Evolutionary conservation across 2,329 filamentous ascomycete genomes (phyloP).

Genomic region (Ceratocystis huliohia): DNA sequence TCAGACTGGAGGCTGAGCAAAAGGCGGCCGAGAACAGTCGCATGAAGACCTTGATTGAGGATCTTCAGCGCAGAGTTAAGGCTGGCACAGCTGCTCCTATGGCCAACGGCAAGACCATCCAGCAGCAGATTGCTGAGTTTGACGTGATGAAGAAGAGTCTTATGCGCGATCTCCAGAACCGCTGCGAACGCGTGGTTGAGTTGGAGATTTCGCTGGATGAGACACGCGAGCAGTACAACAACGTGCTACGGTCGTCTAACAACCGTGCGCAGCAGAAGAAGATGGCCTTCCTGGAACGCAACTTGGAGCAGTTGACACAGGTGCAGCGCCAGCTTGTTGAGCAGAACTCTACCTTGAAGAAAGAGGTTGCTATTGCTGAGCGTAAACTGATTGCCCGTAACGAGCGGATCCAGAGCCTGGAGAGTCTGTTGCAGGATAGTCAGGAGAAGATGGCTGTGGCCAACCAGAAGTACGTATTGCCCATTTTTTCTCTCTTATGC

Average conservation of each 20-base stretch:
- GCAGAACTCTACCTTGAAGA: slow-evolving; percentile 94
- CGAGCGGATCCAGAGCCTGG: slow-evolving; percentile 88
- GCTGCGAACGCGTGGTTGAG: slow-evolving; percentile 94
- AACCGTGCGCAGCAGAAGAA: slow-evolving; percentile 99
- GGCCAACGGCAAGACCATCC: slow-evolving; percentile 76
- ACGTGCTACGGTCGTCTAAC: slow-evolving; percentile 89
- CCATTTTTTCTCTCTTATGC: slow-evolving; percentile 6
- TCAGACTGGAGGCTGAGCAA: slow-evolving; percentile 61
- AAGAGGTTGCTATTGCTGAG: slow-evolving; percentile 97
- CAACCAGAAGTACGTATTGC: slow-evolving; percentile 72
- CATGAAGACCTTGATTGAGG: slow-evolving; percentile 68
- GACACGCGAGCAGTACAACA: slow-evolving; percentile 98
- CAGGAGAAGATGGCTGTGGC: slow-evolving; percentile 97
- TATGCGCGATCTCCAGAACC: slow-evolving; percentile 97
- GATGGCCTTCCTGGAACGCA: slow-evolving; percentile 98
- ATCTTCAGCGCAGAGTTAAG: slow-evolving; percentile 63
- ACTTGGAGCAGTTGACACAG: slow-evolving; percentile 92
- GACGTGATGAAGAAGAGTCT: slow-evolving; percentile 99
- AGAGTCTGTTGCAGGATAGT: slow-evolving; percentile 84
- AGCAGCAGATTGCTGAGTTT: slow-evolving; percentile 97
- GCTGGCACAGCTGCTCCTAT: slow-evolving; percentile 46
- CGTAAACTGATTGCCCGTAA: slow-evolving; percentile 92
- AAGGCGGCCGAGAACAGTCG: slow-evolving; percentile 73
- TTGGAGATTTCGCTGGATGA: slow-evolving; percentile 95
- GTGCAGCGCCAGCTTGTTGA: slow-evolving; percentile 96